Evolutionary conservation across 2,329 filamentous ascomycete genomes (phyloP), one percentile per base, ranked within the genome.

Genomic region (Apiospora koreana): DNA sequence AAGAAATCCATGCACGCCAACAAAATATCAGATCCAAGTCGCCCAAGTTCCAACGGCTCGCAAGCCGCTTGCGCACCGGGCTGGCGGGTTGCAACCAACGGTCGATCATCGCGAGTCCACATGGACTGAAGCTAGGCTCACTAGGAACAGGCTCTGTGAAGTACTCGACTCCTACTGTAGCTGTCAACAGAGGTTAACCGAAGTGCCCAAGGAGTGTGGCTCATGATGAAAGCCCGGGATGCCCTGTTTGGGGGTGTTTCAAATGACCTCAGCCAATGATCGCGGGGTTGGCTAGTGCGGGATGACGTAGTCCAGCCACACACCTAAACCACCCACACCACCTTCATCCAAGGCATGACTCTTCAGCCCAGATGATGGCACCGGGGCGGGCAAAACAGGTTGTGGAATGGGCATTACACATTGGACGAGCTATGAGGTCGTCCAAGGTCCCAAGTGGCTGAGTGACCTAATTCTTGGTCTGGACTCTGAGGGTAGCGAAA

Each of bases 241-340:
- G 48, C 67, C 67, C 54, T 64, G 67, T 64, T 64, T 64, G 38
- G 50, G 38, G 1, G 31, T 50, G 67, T 64, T 62, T 68, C 67
- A 46, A 35, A 46, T 43, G 67, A 58, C 21, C 31, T 38, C 25
- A 46, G 35, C 67, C 67, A 68, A 68, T 68, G 46, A 64, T 18
- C 48, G 50, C 35, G 54, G 38, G 64, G 64, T 31, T 25, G 64
- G 6, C 41, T 45, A 66, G 67, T n/a, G 23, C 38, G 38, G 48
- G 25, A 68, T 68, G 67, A 68, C 67, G 67, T 68, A 68, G 67
- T 18, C 42, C 45, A 48, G 67, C 43, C 67, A 68, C 43, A 42
- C 65, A 50, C 42, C 14, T 41, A 48, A 23, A 43, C 41, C 65
- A 67, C 28, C 23, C 14, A 28, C 16, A 41, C 31, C 21, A 23